A percentile compares a stretch with the other conserved stretches of the same genome.
Evolutionary conservation across 129 eudicot genomes (phyloP).

Genomic region (Helichrysum umbraculigerum): DNA sequence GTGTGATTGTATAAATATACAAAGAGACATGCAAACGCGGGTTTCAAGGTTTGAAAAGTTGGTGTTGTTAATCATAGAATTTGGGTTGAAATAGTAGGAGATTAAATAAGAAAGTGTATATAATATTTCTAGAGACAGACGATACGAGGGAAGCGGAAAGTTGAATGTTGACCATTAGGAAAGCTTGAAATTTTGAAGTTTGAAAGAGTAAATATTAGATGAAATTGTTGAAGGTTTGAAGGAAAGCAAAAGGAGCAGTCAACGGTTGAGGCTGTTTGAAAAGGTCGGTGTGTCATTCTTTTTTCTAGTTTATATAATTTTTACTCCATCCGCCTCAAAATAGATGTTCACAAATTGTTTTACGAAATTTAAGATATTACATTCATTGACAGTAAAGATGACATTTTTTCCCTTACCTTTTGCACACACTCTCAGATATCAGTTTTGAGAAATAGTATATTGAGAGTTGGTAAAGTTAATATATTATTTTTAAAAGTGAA

Average conservation of each 20-base stretch:
- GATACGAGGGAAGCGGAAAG: slow-evolving; percentile 16
- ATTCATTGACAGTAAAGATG: too few relatives aligned
- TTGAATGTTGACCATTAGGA: slow-evolving; percentile 39
- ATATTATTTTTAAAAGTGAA: too few relatives aligned
- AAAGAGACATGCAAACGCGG: slow-evolving; percentile 37
- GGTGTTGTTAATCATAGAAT: slow-evolving; percentile 8
- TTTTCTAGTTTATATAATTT: background rate
- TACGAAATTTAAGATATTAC: too few relatives aligned
- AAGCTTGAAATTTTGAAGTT: slow-evolving; percentile 1
- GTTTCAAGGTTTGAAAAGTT: slow-evolving; percentile 37
- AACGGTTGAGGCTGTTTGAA: slow-evolving; percentile 27
- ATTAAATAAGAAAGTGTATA: background rate
- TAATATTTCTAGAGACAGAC: background rate
- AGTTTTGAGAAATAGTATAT: too few relatives aligned
- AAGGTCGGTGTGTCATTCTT: slow-evolving; percentile 30
- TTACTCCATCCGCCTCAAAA: too few relatives aligned
- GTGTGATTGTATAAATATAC: slow-evolving; percentile 4
- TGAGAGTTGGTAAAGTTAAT: too few relatives aligned
- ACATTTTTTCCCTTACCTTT: too few relatives aligned
- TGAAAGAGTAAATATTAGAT: slow-evolving; percentile 20
- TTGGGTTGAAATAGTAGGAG: slow-evolving; percentile 5
- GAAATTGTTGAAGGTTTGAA: slow-evolving; percentile 14
- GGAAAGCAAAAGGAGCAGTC: slow-evolving; percentile 18
- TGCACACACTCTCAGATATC: too few relatives aligned
- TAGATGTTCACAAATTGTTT: too few relatives aligned